Percentiles rank a stretch among this genome's conserved stretches.
Conservation (phyloP, 2,329 filamentous ascomycete genomes). For the Ilyonectria sp. region DNA sequence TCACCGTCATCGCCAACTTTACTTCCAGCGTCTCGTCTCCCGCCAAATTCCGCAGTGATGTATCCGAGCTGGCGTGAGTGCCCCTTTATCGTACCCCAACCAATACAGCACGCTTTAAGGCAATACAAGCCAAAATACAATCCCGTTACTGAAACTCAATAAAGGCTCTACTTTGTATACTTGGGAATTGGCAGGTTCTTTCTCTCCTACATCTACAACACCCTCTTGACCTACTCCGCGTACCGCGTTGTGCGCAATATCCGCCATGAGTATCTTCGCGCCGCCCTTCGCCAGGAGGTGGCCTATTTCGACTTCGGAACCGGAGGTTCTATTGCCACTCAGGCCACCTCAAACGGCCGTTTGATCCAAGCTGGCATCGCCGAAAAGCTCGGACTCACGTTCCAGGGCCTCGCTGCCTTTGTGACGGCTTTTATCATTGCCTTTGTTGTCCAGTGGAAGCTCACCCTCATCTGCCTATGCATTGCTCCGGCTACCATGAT, state of each 20-base stretch:
- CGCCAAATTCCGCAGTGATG: conserved; percentile 49
- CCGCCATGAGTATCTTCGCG: conserved; percentile 64
- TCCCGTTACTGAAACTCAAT: conserved; percentile 42
- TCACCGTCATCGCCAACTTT: conserved; percentile 55
- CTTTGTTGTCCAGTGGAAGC: conserved; percentile 60
- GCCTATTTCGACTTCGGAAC: conserved; percentile 63
- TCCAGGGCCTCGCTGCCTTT: conserved; percentile 58
- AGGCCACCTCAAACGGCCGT: conserved; percentile 56
- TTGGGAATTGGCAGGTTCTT: conserved; percentile 69
- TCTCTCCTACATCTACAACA: conserved; percentile 63
- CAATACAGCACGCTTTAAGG: conserved; percentile 1
- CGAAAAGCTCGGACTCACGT: conserved; percentile 57
- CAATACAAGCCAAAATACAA: not conserved
- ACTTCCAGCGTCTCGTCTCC: conserved; percentile 44
- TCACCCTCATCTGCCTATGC: conserved; percentile 59
- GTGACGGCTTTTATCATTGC: conserved; percentile 57
- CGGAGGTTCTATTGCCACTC: conserved; percentile 60
- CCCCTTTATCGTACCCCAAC: conserved; percentile 62
- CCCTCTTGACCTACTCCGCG: conserved; percentile 64
- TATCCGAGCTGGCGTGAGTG: conserved; percentile 55
- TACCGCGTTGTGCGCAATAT: conserved; percentile 65
- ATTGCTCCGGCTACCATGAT: conserved; percentile 51
- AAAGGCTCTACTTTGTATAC: conserved; percentile 71
- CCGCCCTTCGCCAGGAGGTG: conserved; percentile 66
- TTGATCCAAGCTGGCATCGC: conserved; percentile 59